Evolutionary conservation across 768 basidiomycete genomes (phyloP), one percentile per base, ranked within the genome.

Genomic region (Neoboletus subvelutipes): DNA sequence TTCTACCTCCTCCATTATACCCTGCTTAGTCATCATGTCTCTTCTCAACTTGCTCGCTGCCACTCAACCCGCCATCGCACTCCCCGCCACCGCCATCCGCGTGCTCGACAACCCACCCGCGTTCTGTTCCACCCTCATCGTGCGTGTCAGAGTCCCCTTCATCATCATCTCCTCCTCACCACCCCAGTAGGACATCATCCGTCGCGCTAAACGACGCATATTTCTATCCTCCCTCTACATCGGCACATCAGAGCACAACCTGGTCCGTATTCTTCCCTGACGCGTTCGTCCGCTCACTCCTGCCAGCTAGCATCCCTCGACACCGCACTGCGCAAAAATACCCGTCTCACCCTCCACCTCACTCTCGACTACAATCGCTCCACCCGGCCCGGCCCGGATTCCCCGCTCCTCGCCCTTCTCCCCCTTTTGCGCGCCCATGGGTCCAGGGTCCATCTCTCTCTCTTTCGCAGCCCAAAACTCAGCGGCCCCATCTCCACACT

Each of bases 141-240:
- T 86, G 55, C 57, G 83, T 75, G 11, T 4, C 2, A 3, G 15
- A 2, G 1, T 0, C 1, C 15, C 6, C 24, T 7, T 18, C n/a
- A n/a, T n/a, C n/a, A n/a, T 4, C 5, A 18, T 20, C 34, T 2
- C 22, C 11, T 13, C 10, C 34, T 29, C 2, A 13, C 20, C n/a
- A n/a, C 52, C 6, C 1, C 33, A 5, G 3, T 64, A 95, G 94
- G 77, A 82, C 56, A 86, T 92, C 80, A 85, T 98, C 51, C 75
- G 75, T 43, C 78, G 82, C n/a, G 96, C 96, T 1, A 82, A 84
- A 55, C 73, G 77, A 49, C 83, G 94, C 54, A 84, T 99, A 64
- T 91, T 95, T 67, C 80, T 99, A 29, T 97, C 96, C 0, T 92
- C 92, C 1, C 75, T 97, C 12, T 97, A 97, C 70, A 85, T 97